Base-by-base conservation (phyloP, 1,284 basidiomycete genomes). In the Cystobasidium slooffiae region DNA sequence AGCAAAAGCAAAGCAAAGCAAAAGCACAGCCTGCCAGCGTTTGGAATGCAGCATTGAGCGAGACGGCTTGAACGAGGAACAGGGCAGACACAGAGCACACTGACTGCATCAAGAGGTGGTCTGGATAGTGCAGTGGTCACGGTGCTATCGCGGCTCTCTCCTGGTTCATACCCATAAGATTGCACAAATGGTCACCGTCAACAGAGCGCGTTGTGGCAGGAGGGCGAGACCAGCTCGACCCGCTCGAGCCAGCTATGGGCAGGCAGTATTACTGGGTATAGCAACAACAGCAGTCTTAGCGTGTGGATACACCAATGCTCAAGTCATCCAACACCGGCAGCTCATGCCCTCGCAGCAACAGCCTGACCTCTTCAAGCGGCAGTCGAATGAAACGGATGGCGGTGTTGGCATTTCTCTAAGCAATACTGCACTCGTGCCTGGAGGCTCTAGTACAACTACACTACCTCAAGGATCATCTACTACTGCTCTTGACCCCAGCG, bases 401-500 rank as follows among this genome's bases (percentile, higher is more conserved):
- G 56, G 39, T 31, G 56, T n/a, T n/a, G 56, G 18, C 31, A 24
- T 7, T 18, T 41, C 56, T 7, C 56, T 59, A 6, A 31, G 37
- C 18, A 59, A 43, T n/a, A 41, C 56, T 14, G 56, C 22, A 10
- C 39, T n/a, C 6, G 37, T 6, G 16, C 37, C 37, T 6, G 56
- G 56, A 31, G 31, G 55, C 4, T 14, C 56, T 41, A 31, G 37
- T 16, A 41, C 56, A 59, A 8, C 39, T 41, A n/a, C 46, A 49
- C 56, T 39, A n/a, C 12, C 56, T 59, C 37, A 18, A 6, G 56
- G 39, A 43, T 59, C 56, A 14, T 59, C 56, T 9, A 59, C 56
- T 9, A 43, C 56, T n/a, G 39, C 56, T 1, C 56, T 43, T n/a
- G 56, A 43, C 37, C 39, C 56, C 7, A 41, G 18, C 37, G 7